phyloP scores from a whole-genome alignment of 371 early-diverging fungal species.

The Apophysomyces variabilis region DNA sequence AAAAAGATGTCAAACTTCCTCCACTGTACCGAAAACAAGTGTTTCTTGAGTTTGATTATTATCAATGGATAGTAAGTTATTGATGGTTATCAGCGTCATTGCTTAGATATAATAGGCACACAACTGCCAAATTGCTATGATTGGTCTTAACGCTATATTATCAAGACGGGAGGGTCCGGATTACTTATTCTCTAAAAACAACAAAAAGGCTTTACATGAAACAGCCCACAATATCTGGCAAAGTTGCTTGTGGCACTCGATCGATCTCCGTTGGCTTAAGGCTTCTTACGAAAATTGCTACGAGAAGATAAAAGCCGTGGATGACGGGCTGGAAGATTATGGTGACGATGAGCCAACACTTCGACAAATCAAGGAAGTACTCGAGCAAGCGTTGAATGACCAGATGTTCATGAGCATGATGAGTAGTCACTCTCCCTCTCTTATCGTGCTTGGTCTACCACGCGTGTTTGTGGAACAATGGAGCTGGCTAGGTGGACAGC shows the following conservation, averaged over 20 bases:
- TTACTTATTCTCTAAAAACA: conserved; percentile 72
- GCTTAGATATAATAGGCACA: conserved; percentile 37
- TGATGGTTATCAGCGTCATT: background rate
- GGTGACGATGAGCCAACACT: conserved; percentile 44
- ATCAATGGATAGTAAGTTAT: conserved; percentile 53
- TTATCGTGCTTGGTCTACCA: conserved; percentile 44
- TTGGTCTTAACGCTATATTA: conserved; percentile 70
- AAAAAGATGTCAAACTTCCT: conserved; percentile 63
- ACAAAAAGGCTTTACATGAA: conserved; percentile 55
- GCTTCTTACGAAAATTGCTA: conserved; percentile 28
- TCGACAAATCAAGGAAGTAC: conserved; percentile 30
- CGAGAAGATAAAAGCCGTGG: conserved; percentile 23
- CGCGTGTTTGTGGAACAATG: conserved; percentile 28
- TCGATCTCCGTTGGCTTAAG: conserved; percentile 21
- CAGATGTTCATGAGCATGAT: conserved; percentile 39
- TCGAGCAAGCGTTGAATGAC: conserved; percentile 37
- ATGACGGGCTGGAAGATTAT: conserved; percentile 36
- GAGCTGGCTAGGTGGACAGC: conserved; percentile 32
- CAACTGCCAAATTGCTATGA: conserved; percentile 67
- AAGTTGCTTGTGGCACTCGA: conserved; percentile 68
- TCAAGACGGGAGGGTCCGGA: conserved; percentile 66
- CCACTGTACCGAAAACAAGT: conserved; percentile 60
- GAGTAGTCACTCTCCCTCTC: conserved; percentile 35
- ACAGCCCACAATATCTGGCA: conserved; percentile 66
- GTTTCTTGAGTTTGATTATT: conserved; percentile 59